Conservation (phyloP, 139 green algal genomes). For the Picochlorum sp. region DNA sequence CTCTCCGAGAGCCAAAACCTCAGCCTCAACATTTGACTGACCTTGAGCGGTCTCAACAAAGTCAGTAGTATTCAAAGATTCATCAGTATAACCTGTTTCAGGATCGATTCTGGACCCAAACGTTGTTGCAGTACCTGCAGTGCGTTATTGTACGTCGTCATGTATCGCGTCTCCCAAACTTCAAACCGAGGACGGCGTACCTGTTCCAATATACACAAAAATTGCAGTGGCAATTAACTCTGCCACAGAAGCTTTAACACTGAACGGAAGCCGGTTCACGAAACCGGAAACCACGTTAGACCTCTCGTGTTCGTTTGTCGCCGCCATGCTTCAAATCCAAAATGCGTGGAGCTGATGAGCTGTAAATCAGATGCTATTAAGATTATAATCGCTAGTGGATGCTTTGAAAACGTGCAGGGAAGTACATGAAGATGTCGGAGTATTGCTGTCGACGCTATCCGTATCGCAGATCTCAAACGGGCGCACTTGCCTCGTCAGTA, state of each 20-base stretch:
- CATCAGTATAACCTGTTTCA: not conserved
- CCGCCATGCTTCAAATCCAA: too few species aligned
- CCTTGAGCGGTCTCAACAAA: not conserved
- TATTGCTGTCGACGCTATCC: too few species aligned
- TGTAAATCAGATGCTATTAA: too few species aligned
- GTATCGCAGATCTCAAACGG: too few species aligned
- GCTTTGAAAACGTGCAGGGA: too few species aligned
- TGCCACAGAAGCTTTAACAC: conserved; percentile 19
- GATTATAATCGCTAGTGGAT: too few species aligned
- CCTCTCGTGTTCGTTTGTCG: too few species aligned
- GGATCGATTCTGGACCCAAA: not conserved
- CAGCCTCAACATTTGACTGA: not conserved
- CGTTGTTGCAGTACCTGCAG: not conserved
- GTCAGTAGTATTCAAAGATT: not conserved
- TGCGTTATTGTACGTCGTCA: not conserved
- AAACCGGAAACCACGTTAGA: too few species aligned
- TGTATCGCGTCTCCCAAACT: not conserved
- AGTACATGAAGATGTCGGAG: too few species aligned
- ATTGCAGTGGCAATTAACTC: conserved; percentile 18
- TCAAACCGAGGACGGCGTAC: not conserved
- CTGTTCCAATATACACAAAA: conserved; percentile 21
- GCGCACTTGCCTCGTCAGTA: too few species aligned
- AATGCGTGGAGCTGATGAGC: too few species aligned
- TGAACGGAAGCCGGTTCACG: conserved; percentile 1
- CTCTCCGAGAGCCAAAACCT: not conserved